Conservation (phyloP, 2,329 filamentous ascomycete genomes). For the Alternaria angustiovoidea region DNA sequence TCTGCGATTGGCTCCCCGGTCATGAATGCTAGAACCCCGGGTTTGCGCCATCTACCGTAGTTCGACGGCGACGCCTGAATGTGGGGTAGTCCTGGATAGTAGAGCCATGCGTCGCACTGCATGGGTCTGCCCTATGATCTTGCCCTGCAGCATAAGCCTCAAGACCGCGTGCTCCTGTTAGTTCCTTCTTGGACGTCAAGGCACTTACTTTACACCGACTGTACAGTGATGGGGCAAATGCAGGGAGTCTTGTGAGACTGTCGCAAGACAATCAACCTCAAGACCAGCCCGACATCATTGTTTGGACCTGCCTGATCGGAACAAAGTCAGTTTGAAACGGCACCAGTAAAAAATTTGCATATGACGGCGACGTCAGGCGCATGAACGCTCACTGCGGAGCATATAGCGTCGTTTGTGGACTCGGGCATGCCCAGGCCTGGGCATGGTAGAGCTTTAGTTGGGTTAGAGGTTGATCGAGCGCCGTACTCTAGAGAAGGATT, state of each 20-base stretch:
- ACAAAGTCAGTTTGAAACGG: slow-evolving; percentile 9
- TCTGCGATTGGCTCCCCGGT: slow-evolving; percentile 7
- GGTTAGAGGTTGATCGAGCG: slow-evolving; percentile 23
- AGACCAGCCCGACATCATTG: slow-evolving; percentile 2
- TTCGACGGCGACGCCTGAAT: slow-evolving; percentile 9
- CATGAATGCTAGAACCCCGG: slow-evolving; percentile 4
- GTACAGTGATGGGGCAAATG: slow-evolving; percentile 2
- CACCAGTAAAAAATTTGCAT: slow-evolving; percentile 5
- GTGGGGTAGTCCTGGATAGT: slow-evolving; percentile 17
- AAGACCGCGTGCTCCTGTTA: slow-evolving; percentile 34
- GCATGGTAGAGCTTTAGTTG: slow-evolving; percentile 13
- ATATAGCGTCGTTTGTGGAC: slow-evolving; percentile 8
- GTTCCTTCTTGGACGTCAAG: slow-evolving; percentile 20
- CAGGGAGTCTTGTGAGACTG: slow-evolving; percentile 32
- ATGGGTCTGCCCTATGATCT: slow-evolving; percentile 35
- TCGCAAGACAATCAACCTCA: slow-evolving; percentile 25
- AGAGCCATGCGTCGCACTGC: slow-evolving; percentile 27
- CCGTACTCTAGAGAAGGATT: slow-evolving; percentile 20
- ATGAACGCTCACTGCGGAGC: background rate
- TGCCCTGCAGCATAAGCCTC: slow-evolving; percentile 23
- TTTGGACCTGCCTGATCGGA: slow-evolving; percentile 24
- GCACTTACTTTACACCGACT: slow-evolving; percentile 15
- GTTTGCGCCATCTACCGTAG: slow-evolving; percentile 11
- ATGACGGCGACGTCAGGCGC: slow-evolving; percentile 7
- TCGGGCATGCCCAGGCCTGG: slow-evolving; percentile 8